Base-by-base conservation (phyloP, 257 asterid genomes). In the Gentiana dahurica region DNA sequence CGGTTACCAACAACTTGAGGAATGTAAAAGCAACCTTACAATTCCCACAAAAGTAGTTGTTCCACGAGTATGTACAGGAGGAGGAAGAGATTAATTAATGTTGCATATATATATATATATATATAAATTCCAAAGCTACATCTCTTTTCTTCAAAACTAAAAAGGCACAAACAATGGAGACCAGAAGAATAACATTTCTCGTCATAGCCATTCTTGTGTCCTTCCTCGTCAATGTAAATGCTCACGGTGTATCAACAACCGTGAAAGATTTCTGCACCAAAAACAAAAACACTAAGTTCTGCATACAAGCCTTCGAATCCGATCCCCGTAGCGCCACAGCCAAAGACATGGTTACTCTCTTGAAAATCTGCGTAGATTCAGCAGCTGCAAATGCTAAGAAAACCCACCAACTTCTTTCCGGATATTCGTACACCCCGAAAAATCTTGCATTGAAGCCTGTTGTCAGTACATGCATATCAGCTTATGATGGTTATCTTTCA, bases 271-370 rank as follows among this genome's bases (percentile, higher is more conserved):
- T 63, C n/a, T 63, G 68, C 61, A n/a, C 4, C 51, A 55, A 63
- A 15, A 64, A 15, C 2, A 12, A 32, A 32, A 57, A 49, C 35
- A 36, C 56, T 47, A 49, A 35, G 1, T 64, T 64, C 12, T 64
- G 62, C 8, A 9, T 48, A 9, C 49, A 34, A 32, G 57, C n/a
- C 24, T 52, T 64, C 36, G 38, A 55, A 34, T 44, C 12, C 3
- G 53, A 47, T n/a, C 68, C 68, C 4, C 32, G 59, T 15, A 49
- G 62, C 36, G 38, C 68, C 24, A n/a, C 51, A 5, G 62, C 68
- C 2, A 34, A 48, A 12, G 13, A 36, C 50, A 54, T 4, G 12
- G 13, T 37, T 5, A 49, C 41, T 3, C 50, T 63, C 4, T 49
- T 63, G 6, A 12, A 33, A 10, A 54, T 63, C 49, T 44, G 61